Conservation (phyloP, 1,139 yeast species). For the Pneumocystis carinii region DNA sequence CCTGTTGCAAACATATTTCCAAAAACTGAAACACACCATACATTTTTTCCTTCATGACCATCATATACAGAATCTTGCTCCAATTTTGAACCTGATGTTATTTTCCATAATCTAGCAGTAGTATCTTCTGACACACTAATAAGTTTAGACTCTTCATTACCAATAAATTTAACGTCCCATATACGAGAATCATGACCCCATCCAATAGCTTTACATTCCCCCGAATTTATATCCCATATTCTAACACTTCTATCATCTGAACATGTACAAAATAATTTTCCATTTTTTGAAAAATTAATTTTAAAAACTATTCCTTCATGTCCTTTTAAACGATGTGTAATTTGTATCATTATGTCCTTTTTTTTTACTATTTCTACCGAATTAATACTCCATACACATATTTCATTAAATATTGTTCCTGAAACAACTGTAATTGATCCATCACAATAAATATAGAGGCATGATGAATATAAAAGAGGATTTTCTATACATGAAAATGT, state of each 20-base stretch:
- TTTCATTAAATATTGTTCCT: constrained; percentile 87
- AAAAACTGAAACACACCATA: constrained; percentile 49
- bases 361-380: constrained; percentile 31
- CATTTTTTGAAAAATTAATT: constrained; percentile 46
- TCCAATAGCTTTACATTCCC: constrained; percentile 53
- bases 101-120: constrained; percentile 65
- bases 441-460: constrained; percentile 37
- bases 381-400: constrained; percentile 55
- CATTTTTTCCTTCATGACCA: constrained; percentile 71
- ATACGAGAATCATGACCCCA: constrained; percentile 97
- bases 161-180: constrained; percentile 60
- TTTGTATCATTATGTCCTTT: background rate
- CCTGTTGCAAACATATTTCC: constrained; percentile 34
- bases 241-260: constrained; percentile 87
- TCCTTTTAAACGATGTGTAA: constrained; percentile 33
- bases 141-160: constrained; percentile 23
- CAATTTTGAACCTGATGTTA: constrained; percentile 23
- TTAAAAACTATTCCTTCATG: constrained; percentile 91
- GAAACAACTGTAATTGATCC: constrained; percentile 47
- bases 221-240: constrained; percentile 48
- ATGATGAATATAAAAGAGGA: constrained; percentile 77
- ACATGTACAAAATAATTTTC: constrained; percentile 52
- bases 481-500: constrained; percentile 49
- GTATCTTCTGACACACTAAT: constrained; percentile 80
- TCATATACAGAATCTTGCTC: constrained; percentile 36